These are phyloP conservation scores for Fusarium keratoplasticum DNA, from an alignment of 2,329 filamentous ascomycete species.

Conservation along the genomic window DNA sequence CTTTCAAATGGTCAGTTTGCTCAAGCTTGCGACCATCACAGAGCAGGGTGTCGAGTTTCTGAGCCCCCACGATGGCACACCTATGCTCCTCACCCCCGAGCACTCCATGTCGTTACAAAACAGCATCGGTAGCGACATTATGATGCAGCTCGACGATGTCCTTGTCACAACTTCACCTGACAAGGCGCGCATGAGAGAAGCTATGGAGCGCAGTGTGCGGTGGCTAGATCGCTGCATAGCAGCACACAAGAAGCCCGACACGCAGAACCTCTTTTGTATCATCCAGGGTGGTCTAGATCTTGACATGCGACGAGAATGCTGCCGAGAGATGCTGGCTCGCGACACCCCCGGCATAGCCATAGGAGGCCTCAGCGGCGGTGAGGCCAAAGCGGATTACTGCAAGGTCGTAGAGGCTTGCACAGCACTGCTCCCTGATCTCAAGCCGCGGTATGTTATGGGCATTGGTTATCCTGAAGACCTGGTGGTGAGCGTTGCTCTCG, in stretches of 20 bases:
- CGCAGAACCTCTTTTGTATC: conserved; percentile 97
- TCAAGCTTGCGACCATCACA: conserved; percentile 92
- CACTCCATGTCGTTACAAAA: conserved; percentile 97
- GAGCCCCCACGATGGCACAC: conserved; percentile 93
- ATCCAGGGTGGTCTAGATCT: conserved; percentile 96
- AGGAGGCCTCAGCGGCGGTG: conserved; percentile 92
- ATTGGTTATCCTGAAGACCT: conserved; percentile 98
- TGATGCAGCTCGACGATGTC: conserved; percentile 99
- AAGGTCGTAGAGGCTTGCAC: conserved; percentile 91
- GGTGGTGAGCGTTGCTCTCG: conserved; percentile 90
- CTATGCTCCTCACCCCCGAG: conserved; percentile 97
- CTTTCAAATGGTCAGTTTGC: conserved; percentile 98
- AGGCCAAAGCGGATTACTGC: conserved; percentile 94
- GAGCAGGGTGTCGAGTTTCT: conserved; percentile 96
- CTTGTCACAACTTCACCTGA: conserved; percentile 96
- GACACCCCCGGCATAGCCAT: conserved; percentile 97
- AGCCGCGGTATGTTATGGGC: conserved; percentile 99
- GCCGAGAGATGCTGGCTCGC: conserved; percentile 85
- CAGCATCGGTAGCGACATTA: conserved; percentile 97
- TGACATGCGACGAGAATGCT: conserved; percentile 86
- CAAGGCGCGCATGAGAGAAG: conserved; percentile 86
- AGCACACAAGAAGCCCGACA: conserved; percentile 84
- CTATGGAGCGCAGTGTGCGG: conserved; percentile 92
- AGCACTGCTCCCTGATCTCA: conserved; percentile 82
- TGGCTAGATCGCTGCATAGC: conserved; percentile 97